A percentile compares a stretch with the other conserved stretches of the same genome.
Evolutionary conservation across 192 early-diverging fungal species (phyloP).

Genomic region (Bifiguratus adelaidae): DNA sequence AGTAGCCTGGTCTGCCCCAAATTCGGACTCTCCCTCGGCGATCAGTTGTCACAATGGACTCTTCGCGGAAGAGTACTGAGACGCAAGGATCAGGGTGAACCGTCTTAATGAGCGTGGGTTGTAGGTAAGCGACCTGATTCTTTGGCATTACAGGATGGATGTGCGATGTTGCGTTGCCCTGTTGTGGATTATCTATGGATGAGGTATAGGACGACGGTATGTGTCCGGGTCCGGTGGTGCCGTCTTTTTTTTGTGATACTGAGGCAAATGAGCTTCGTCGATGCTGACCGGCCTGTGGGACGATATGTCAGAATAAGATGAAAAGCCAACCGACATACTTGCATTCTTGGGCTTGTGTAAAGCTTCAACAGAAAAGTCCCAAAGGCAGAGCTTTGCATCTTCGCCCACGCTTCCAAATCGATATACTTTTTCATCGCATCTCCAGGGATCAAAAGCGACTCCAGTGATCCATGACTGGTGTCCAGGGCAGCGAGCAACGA

Average conservation of each 20-base stretch:
- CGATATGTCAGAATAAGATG: constrained; percentile 1
- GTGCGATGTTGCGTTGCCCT: background rate
- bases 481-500: constrained; percentile 83
- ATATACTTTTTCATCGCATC: constrained; percentile 69
- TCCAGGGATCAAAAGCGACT: constrained; percentile 77
- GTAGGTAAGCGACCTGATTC: constrained; percentile 18
- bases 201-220: background rate
- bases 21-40: constrained; percentile 15
- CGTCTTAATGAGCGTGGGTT: constrained; percentile 18
- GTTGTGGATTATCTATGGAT: background rate
- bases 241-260: background rate
- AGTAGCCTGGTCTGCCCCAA: constrained; percentile 14
- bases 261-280: background rate
- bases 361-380: constrained; percentile 83
- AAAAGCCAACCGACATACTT: constrained; percentile 12
- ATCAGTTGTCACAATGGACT: constrained; percentile 24
- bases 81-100: constrained; percentile 25
- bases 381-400: constrained; percentile 75
- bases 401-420: constrained; percentile 87
- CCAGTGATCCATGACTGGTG: constrained; percentile 81
- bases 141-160: constrained; percentile 20
- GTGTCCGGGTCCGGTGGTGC: background rate
- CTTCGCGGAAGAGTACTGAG: constrained; percentile 21
- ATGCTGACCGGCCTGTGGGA: background rate
- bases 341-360: constrained; percentile 65